Evolutionary conservation across 805 yeast genomes (phyloP), one percentile per base, ranked within the genome.

Genomic region (Lachancea waltii): DNA sequence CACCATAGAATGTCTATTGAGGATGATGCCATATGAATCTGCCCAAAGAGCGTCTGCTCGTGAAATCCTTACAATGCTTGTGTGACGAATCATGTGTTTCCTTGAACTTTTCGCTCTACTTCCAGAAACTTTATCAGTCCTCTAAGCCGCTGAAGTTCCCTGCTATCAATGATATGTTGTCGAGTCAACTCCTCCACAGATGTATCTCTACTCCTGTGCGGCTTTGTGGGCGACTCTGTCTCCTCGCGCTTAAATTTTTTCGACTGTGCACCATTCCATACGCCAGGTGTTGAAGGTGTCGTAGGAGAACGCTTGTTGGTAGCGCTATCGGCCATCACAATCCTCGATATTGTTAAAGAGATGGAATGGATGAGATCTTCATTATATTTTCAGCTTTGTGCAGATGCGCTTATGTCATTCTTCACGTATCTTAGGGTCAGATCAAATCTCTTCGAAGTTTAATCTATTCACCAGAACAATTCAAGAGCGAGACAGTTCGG

Each of bases 11-110:
- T 22, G 72, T 66, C 57, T 72, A 54, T 13, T 63, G 54, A 54
- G 73, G 63, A 36, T 67, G 73, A 49, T 56, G 54, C 20, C 68
- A 54, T 62, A 69, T 60, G 65, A 72, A 62, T 56, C 77, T 63
- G 36, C 70, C 56, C 48, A 62, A 64, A 36, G 68, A 67, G 41
- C 68, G 63, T 52, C 70, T 62, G 50, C 73, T 69, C 35, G 64
- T 64, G 72, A 65, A 5, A 19, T 43, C 18, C 31, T 37, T n/a
- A 23, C 17, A 6, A 10, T 28, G 13, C 27, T 43, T 14, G 27
- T 10, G 5, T 6, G 13, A 18, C 5, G 22, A 5, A 4, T 22
- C 22, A 10, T 18, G 3, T 16, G 15, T 18, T 8, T 15, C 11
- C 33, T 19, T 35, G 16, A 20, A 37, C 31, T 26, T 31, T 29